Evolutionary conservation across 202 grass and related monocot species (phyloP), one percentile per base, ranked within the genome.

Genomic region (Eragrostis tef): DNA sequence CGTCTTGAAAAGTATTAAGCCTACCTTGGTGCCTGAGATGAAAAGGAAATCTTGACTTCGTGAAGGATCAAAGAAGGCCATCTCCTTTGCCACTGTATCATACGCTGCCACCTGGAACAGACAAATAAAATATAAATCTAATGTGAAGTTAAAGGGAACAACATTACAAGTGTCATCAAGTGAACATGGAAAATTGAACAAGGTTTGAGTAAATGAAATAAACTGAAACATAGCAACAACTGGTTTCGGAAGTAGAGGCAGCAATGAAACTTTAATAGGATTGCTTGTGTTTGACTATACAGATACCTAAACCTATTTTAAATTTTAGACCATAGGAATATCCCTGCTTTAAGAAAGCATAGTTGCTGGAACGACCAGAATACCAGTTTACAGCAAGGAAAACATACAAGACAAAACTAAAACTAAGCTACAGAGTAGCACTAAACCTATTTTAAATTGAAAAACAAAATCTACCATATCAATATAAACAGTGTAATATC

Each of bases 1-100:
- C 14, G 20, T 26, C 7, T 0, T 62, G 0, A 79, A 27, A 64
- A 31, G 64, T 70, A 58, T 60, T 9, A 16, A 43, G n/a, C 29
- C 2, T 92, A 93, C 95, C 95, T 98, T 98, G 43, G 95, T 95
- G 88, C 95, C 95, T 67, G 95, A 98, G 71, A 98, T 98, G 85
- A 98, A 98, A 31, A 98, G 80, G 60, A 98, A 98, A 57, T 98
- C 92, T 87, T 95, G 85, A 78, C 84, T 78, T 6, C 92, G 95
- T 44, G 90, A 90, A 70, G 95, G 92, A 61, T 98, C 95, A 43
- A 98, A 98, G 71, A 98, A 98, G 13, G 95, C 90, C 92, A 98
- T 98, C 86, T 98, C 85, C 70, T 93, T 88, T 46, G 88, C 90
- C 31, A 88, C 80, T 8, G 83, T 88, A 64, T 98, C 92, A 46